Evolutionary conservation across 176 grass and related monocot genomes (phyloP).

Genomic region (Juncus effusus): DNA sequence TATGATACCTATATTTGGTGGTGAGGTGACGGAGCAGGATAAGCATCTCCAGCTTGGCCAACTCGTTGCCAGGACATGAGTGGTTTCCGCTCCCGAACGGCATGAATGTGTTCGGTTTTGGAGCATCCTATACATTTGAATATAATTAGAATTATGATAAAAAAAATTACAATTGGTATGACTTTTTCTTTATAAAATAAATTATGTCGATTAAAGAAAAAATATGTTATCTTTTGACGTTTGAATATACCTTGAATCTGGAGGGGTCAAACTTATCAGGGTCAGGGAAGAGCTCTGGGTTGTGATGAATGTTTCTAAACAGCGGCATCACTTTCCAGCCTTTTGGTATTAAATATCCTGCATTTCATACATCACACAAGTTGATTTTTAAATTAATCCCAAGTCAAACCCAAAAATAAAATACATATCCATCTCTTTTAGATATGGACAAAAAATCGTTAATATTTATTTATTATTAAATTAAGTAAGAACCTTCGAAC

Average conservation of each 20-base stretch:
- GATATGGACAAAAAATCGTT: slow-evolving; percentile 12
- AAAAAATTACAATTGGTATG: background rate
- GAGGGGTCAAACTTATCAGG: slow-evolving; percentile 96
- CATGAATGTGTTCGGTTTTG: slow-evolving; percentile 81
- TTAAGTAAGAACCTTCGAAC: slow-evolving; percentile 59
- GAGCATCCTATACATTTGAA: slow-evolving; percentile 42
- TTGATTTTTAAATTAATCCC: background rate
- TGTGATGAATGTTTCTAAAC: slow-evolving; percentile 99
- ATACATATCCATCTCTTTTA: slow-evolving; percentile 1
- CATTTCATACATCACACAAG: slow-evolving; percentile 3
- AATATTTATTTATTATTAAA: background rate
- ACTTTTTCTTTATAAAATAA: background rate
- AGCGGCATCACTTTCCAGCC: slow-evolving; percentile 98
- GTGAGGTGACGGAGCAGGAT: slow-evolving; percentile 85
- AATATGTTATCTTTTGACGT: background rate
- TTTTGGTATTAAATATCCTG: slow-evolving; percentile 97
- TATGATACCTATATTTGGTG: slow-evolving; percentile 65
- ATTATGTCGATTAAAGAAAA: background rate
- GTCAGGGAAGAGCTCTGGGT: slow-evolving; percentile 57
- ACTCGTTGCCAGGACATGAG: slow-evolving; percentile 90
- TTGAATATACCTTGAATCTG: slow-evolving; percentile 65
- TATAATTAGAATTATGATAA: background rate
- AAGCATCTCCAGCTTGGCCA: slow-evolving; percentile 92
- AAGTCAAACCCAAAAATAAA: background rate
- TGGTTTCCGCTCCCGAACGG: slow-evolving; percentile 83